phyloP scores from a whole-genome alignment of 139 green algal species.

The Auxenochlorella protothecoides region DNA sequence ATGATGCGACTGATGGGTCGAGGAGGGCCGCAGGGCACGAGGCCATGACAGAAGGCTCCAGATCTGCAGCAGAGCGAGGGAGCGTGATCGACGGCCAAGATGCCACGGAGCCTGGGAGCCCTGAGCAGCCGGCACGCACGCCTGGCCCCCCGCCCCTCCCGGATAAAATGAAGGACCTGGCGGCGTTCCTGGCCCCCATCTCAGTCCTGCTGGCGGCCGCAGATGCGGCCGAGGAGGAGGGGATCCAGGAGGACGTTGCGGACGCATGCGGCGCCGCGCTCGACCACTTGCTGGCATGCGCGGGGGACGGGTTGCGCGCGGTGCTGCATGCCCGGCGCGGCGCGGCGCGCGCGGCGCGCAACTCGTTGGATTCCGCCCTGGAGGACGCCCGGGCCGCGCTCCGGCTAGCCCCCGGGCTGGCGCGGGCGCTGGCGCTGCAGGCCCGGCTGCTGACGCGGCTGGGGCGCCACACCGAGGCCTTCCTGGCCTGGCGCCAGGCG shows the following conservation, averaged over 20 bases:
- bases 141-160: too few species aligned
- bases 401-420: constrained; percentile 4
- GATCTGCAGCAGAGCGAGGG: too few species aligned
- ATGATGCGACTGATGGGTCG: too few species aligned
- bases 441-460: constrained; percentile 15
- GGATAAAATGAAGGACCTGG: too few species aligned
- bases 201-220: too few species aligned
- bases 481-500: constrained; percentile 30
- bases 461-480: constrained; percentile 12
- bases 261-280: constrained; percentile 12
- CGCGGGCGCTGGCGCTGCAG: constrained; percentile 6
- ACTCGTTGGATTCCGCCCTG: constrained; percentile 3
- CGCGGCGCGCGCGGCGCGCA: constrained; percentile 1
- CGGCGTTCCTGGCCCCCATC: too few species aligned
- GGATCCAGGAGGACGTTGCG: not conserved
- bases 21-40: too few species aligned
- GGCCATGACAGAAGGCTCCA: too few species aligned
- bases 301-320: constrained; percentile 16
- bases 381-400: constrained; percentile 15
- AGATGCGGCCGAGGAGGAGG: constrained; percentile 11
- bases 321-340: constrained; percentile 11
- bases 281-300: constrained; percentile 5
- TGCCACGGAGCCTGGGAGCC: too few species aligned
- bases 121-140: too few species aligned
- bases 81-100: too few species aligned